phyloP scores from a whole-genome alignment of 768 basidiomycete genomes.

The Kwoniella dejecticola region DNA sequence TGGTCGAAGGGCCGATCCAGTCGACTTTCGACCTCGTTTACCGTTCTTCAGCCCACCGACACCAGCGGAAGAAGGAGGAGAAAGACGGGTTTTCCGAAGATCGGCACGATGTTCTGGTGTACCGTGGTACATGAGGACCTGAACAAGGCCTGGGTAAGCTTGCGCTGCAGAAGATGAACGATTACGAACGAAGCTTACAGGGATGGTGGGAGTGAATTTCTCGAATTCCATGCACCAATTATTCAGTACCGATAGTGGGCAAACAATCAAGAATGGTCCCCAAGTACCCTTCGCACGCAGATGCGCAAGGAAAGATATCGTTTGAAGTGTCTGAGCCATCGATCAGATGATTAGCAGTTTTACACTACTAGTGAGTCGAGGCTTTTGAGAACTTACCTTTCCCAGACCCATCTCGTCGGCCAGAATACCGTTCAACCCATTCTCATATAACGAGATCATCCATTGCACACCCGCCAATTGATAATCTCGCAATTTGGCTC shows the following conservation, averaged over 20 bases:
- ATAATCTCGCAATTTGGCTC: conserved; percentile 81
- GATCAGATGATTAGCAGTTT: neutral
- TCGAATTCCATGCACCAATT: conserved; percentile 86
- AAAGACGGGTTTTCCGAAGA: conserved; percentile 68
- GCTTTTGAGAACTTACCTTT: conserved; percentile 52
- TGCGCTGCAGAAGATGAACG: no score
- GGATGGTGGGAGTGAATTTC: conserved; percentile 72
- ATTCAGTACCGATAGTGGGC: conserved; percentile 87
- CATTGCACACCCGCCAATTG: conserved; percentile 93
- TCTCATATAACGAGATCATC: conserved; percentile 86
- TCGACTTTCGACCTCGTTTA: conserved; percentile 27
- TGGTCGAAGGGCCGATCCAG: conserved; percentile 31
- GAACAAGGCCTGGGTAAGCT: conserved; percentile 60
- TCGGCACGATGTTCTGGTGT: conserved; percentile 76
- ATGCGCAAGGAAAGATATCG: conserved; percentile 89
- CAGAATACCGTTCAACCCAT: conserved; percentile 58
- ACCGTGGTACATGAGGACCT: conserved; percentile 90
- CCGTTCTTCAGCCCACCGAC: conserved; percentile 39
- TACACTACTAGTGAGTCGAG: neutral
- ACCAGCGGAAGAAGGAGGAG: conserved; percentile 49
- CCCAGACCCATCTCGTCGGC: conserved; percentile 97
- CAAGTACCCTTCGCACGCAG: conserved; percentile 73
- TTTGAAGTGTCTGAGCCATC: conserved; percentile 95
- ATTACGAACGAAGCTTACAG: conserved; percentile 58
- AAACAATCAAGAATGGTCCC: conserved; percentile 82